Evolutionary conservation across 371 early-diverging fungal genomes (phyloP).

Genomic region (Blyttiomyces sp.): DNA sequence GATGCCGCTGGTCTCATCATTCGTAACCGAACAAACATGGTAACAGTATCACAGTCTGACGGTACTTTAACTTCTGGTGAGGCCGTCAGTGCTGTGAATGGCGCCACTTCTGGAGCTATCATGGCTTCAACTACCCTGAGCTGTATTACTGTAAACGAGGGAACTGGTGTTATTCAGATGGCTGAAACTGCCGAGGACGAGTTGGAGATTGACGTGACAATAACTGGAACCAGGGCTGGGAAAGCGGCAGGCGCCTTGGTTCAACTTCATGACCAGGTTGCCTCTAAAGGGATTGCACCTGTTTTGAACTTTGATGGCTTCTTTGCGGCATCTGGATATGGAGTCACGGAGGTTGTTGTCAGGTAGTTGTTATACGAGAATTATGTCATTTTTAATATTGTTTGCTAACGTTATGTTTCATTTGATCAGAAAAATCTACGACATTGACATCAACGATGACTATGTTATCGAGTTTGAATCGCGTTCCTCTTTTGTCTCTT

Average conservation of each 20-base stretch:
- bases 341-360: slow-evolving; percentile 25
- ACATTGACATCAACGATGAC: slow-evolving; percentile 14
- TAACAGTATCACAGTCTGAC: too few species aligned
- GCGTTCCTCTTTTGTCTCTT: slow-evolving; percentile 20
- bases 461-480: slow-evolving; percentile 21
- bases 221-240: slow-evolving; percentile 17
- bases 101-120: too few species aligned
- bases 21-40: slow-evolving; percentile 16
- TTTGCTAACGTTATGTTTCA: not conserved
- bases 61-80: too few species aligned
- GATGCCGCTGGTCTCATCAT: slow-evolving; percentile 9
- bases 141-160: slow-evolving; percentile 32
- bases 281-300: not conserved
- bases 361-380: not conserved
- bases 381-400: not conserved
- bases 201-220: slow-evolving; percentile 12
- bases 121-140: slow-evolving; percentile 10
- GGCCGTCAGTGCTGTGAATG: too few species aligned
- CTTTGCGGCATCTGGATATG: slow-evolving; percentile 21
- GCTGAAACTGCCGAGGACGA: slow-evolving; percentile 19
- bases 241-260: slow-evolving; percentile 23
- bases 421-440: slow-evolving; percentile 23
- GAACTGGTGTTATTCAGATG: slow-evolving; percentile 9
- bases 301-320: slow-evolving; percentile 26
- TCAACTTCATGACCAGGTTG: slow-evolving; percentile 25